Percentiles rank a stretch among this genome's conserved stretches.
phyloP scores from a whole-genome alignment of 495 filamentous ascomycete genomes.

The Friedmanniomyces simplex region DNA sequence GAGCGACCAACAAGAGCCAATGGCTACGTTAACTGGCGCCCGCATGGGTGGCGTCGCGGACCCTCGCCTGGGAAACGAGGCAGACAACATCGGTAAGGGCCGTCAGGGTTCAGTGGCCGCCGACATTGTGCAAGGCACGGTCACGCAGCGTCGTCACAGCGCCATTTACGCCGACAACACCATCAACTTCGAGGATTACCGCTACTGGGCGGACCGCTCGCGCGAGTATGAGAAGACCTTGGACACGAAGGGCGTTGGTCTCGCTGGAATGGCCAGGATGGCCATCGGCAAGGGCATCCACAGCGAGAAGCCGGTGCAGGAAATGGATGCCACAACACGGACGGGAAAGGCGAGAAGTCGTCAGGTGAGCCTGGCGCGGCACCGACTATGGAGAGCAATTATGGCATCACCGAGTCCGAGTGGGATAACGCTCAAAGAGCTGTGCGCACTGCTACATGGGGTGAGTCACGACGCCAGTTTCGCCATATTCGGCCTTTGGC shows the following conservation, averaged over 20 bases:
- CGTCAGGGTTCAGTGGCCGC: not conserved
- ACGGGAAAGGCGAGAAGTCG: not conserved
- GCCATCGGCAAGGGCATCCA: not conserved
- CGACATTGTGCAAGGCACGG: not conserved
- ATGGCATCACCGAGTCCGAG: slow-evolving; percentile 33
- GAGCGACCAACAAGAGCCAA: not conserved
- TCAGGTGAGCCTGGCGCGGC: not conserved
- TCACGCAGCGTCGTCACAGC: not conserved
- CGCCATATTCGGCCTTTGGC: not conserved
- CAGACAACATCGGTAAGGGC: not conserved
- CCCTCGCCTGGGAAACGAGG: not conserved
- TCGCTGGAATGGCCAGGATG: not conserved
- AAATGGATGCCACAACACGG: not conserved
- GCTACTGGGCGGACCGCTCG: slow-evolving; percentile 38
- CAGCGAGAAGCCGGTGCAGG: not conserved
- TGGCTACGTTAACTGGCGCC: not conserved
- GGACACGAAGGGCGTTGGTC: slow-evolving; percentile 26
- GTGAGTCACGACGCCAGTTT: slow-evolving; percentile 8
- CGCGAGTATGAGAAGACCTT: slow-evolving; percentile 22
- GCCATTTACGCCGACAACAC: slow-evolving; percentile 1
- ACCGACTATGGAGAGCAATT: not conserved
- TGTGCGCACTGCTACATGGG: slow-evolving; percentile 37
- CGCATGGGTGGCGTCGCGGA: not conserved
- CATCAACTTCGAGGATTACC: slow-evolving; percentile 39
- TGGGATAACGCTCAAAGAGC: slow-evolving; percentile 38